Base-by-base conservation (phyloP, 768 basidiomycete genomes). In the Auriscalpium orientale region DNA sequence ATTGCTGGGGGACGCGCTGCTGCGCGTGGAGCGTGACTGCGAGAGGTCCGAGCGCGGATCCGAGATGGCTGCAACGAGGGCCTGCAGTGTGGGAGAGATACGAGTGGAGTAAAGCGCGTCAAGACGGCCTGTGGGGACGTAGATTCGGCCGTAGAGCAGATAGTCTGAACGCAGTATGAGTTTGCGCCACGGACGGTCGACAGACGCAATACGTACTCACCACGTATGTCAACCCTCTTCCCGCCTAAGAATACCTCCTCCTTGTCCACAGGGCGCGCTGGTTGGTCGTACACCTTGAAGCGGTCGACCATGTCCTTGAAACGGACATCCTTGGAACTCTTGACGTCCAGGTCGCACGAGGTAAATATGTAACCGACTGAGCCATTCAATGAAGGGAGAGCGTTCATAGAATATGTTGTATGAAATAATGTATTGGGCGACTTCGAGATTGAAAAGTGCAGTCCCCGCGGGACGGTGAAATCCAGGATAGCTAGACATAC, bases 321-420 rank as follows among this genome's bases (percentile, higher is more conserved):
- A 15, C 80, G 80, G 45, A 91, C 85, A 59, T 81, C 79, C 4
- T 81, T 79, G 13, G 87, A 90, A 37, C 74, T 78, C 63, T 82
- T 81, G 56, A 90, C 76, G 62, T 87, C 77, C 51, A 97, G 74
- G 58, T 89, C 81, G 65, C 89, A 92, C 9, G 92, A 92, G 1
- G 89, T 90, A 68, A 95, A 95, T 56, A 97, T 89, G 66, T 97
- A 98, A 47, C 91, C 91, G 43, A 98, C 78, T 2, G 91, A 92
- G 22, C 95, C 95, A 61, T 92, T 91, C 60, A 98, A 76, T 8
- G 91, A 91, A 1, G 94, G 93, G 74, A 98, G 81, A 10, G 93
- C 91, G 56, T 90, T 93, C 79, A 97, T 89, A 7, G 91, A 85
- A 70, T 95, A 94, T 1, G 90, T 90, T 1, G 91, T 94, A 70